A percentile compares a stretch with the other conserved stretches of the same genome.
Conservation (phyloP, 2,329 filamentous ascomycete species). For the Camillea tinctor region DNA sequence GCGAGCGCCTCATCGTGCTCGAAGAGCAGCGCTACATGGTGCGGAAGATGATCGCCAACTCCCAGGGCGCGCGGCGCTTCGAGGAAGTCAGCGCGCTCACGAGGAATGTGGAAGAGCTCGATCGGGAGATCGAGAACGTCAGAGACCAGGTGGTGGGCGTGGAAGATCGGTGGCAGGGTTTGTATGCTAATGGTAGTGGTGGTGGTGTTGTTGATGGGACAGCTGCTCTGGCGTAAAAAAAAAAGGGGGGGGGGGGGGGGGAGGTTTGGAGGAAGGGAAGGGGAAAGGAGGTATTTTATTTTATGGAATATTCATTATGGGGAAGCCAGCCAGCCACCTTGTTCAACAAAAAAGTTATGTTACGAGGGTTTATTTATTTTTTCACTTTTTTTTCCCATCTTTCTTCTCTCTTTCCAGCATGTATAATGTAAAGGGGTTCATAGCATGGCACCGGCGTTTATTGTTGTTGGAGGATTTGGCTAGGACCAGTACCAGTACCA, state of each 20-base stretch:
- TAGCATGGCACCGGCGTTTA: conserved; percentile 32
- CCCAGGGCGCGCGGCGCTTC: conserved; percentile 73
- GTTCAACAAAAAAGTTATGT: not conserved
- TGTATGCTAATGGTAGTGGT: conserved; percentile 40
- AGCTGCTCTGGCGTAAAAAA: not conserved
- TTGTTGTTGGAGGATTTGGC: too few relatives aligned
- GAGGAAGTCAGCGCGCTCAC: conserved; percentile 82
- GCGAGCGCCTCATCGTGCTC: conserved; percentile 77
- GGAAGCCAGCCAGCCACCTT: not conserved
- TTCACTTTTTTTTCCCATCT: too few relatives aligned
- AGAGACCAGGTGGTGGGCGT: conserved; percentile 64
- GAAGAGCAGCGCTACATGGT: conserved; percentile 93
- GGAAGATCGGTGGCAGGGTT: conserved; percentile 57
- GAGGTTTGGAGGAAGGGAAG: too few relatives aligned
- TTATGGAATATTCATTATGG: not conserved
- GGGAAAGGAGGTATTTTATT: too few relatives aligned
- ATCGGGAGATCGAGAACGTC: conserved; percentile 70
- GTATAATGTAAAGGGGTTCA: not conserved
- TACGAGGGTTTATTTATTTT: too few relatives aligned
- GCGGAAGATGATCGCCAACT: conserved; percentile 76
- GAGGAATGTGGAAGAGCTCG: conserved; percentile 79
- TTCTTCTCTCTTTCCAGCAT: too few relatives aligned
- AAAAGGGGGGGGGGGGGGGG: too few relatives aligned
- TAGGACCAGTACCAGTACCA: too few relatives aligned
- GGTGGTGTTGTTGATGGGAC: too few relatives aligned